Evolutionary conservation across 371 early-diverging fungal species (phyloP).

Genomic region (Mucor circinelloides): DNA sequence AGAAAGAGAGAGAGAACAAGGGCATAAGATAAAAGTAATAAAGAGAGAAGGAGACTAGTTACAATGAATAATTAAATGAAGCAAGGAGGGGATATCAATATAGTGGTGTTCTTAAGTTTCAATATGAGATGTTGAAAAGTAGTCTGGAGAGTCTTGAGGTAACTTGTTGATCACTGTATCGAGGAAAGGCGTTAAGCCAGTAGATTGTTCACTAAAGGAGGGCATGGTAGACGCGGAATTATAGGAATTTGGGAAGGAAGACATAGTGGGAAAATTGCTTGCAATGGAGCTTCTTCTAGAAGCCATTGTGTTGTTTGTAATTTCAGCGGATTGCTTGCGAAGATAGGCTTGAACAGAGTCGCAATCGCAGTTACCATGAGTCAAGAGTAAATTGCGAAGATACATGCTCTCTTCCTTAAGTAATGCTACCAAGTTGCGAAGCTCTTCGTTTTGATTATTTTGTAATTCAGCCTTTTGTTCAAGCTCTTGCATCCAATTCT

Average conservation of each 20-base stretch:
- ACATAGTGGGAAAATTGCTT: background rate
- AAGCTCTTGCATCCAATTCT: constrained; percentile 72
- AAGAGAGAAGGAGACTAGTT: background rate
- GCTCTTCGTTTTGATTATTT: constrained; percentile 56
- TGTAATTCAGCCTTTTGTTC: constrained; percentile 59
- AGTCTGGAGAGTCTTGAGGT: constrained; percentile 7
- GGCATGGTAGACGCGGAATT: background rate
- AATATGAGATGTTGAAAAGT: constrained; percentile 16
- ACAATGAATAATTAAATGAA: background rate
- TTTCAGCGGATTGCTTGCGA: constrained; percentile 27
- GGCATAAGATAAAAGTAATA: background rate
- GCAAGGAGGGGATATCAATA: background rate
- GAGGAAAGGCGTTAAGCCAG: constrained; percentile 32
- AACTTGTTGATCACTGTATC: constrained; percentile 28
- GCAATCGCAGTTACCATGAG: constrained; percentile 63
- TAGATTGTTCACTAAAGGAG: constrained; percentile 14
- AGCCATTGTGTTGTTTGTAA: constrained; percentile 9
- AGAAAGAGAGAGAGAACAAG: background rate
- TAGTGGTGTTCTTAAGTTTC: background rate
- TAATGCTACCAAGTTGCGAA: constrained; percentile 51
- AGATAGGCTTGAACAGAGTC: constrained; percentile 43
- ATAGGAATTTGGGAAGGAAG: background rate
- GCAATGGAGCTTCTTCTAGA: constrained; percentile 12
- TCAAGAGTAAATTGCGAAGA: constrained; percentile 64
- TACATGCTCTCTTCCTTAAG: constrained; percentile 71